Percentiles rank a stretch among this genome's conserved stretches.
These are phyloP conservation scores for Lasiosphaeria hispida DNA, from an alignment of 495 filamentous ascomycete genomes.

Conservation along the genomic window DNA sequence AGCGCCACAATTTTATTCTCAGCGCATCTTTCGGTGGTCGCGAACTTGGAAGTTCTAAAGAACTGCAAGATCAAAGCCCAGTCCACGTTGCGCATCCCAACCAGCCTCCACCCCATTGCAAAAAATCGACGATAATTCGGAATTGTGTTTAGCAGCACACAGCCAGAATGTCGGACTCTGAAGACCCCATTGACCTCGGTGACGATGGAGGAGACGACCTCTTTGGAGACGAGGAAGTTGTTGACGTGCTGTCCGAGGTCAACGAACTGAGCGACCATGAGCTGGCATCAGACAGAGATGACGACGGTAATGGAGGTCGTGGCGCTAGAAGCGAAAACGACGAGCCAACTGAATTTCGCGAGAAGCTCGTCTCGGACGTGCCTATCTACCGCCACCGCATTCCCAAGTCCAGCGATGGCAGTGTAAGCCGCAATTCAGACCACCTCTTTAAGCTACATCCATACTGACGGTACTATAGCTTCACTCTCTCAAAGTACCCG, in stretches of 20 bases:
- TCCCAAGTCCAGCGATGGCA: conserved; percentile 69
- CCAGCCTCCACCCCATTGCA: neutral
- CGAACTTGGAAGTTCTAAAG: too few relatives aligned
- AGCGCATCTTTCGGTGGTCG: too few relatives aligned
- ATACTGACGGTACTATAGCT: conserved; percentile 48
- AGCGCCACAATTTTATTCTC: too few relatives aligned
- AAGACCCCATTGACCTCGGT: conserved; percentile 48
- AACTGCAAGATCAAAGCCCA: too few relatives aligned
- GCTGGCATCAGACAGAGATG: conserved; percentile 77
- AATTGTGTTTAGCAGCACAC: neutral
- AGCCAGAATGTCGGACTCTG: conserved; percentile 49
- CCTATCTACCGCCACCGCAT: conserved; percentile 61
- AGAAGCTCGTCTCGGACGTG: conserved; percentile 56
- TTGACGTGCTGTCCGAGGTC: conserved; percentile 24
- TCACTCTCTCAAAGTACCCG: conserved; percentile 74
- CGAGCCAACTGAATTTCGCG: conserved; percentile 43
- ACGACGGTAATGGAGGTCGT: conserved; percentile 35
- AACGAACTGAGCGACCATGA: conserved; percentile 63
- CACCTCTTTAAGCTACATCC: neutral
- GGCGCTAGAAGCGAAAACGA: conserved; percentile 43
- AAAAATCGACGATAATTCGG: conserved; percentile 37
- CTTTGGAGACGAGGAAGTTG: conserved; percentile 57
- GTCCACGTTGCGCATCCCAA: too few relatives aligned
- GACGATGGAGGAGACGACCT: conserved; percentile 60
- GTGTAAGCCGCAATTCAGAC: conserved; percentile 37